Evolutionary conservation across 2,329 filamentous ascomycete genomes (phyloP).

Genomic region (Periglandula ipomoeae): DNA sequence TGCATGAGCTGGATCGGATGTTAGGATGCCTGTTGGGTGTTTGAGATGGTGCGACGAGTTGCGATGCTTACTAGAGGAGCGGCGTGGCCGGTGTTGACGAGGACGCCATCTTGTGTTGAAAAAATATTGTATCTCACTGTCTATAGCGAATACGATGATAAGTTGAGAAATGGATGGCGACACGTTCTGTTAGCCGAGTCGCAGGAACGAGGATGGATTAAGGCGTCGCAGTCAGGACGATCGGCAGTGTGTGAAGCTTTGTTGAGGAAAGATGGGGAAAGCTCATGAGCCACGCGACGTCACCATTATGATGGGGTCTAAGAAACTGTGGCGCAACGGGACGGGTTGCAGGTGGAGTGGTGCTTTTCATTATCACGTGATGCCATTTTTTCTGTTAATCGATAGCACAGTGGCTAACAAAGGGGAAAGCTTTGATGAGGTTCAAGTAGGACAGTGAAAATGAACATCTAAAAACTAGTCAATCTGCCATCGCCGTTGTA

Average conservation of each 20-base stretch:
- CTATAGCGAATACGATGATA: neutral
- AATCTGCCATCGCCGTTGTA: no score
- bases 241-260: neutral
- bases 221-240: neutral
- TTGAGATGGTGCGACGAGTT: neutral
- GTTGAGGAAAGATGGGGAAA: neutral
- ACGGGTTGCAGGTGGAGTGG: no score
- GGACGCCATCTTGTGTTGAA: conserved; percentile 50
- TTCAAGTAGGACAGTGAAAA: neutral
- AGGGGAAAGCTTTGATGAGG: neutral
- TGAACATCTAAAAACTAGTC: neutral
- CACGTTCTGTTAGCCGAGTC: neutral
- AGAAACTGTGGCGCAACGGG: no score
- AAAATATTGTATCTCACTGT: neutral
- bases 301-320: neutral
- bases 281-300: conserved; percentile 2
- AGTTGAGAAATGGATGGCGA: neutral
- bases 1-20: conserved; percentile 55
- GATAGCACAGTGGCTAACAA: neutral
- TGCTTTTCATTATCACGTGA: no score
- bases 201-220: neutral
- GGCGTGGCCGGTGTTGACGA: conserved; percentile 59
- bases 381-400: neutral
- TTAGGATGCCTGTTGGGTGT: neutral
- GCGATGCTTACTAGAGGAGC: conserved; percentile 54